Evolutionary conservation across 768 basidiomycete genomes (phyloP).

Genomic region (Collybia sp.): DNA sequence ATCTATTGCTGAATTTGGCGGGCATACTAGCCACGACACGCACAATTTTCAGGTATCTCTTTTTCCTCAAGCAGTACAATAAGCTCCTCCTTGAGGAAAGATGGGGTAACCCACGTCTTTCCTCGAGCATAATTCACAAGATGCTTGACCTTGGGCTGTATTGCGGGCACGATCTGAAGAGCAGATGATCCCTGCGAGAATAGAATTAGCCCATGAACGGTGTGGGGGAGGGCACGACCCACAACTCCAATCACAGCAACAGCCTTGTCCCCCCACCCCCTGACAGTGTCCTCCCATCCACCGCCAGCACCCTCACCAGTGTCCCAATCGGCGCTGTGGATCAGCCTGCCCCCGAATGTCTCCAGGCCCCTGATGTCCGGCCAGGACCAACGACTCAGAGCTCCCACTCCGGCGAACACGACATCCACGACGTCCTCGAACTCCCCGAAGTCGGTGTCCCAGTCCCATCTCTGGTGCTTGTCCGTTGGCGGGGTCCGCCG

Average conservation of each 20-base stretch:
- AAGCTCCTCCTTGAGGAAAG: conserved; percentile 37
- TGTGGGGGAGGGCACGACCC: conserved; percentile 13
- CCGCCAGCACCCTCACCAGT: conserved; percentile 25
- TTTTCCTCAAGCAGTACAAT: conserved; percentile 32
- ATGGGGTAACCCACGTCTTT: conserved; percentile 51
- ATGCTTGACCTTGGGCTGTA: conserved; percentile 47
- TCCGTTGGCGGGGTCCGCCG: conserved; percentile 8
- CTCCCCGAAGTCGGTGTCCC: conserved; percentile 28
- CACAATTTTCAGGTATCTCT: conserved; percentile 37
- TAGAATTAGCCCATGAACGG: not conserved
- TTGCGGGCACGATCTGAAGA: conserved; percentile 53
- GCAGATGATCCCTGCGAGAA: conserved; percentile 51
- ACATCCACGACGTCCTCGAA: conserved; percentile 54
- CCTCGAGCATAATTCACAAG: conserved; percentile 54
- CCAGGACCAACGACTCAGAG: conserved; percentile 59
- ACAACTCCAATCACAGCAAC: conserved; percentile 62
- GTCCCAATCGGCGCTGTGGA: conserved; percentile 66
- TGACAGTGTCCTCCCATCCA: conserved; percentile 40
- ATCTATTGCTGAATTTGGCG: conserved; percentile 1
- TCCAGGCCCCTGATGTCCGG: conserved; percentile 58
- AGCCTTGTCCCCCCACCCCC: conserved; percentile 45
- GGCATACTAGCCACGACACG: conserved; percentile 3
- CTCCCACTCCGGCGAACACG: conserved; percentile 50
- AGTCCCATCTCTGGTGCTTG: conserved; percentile 13
- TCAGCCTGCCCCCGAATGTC: conserved; percentile 48